Conservation (phyloP, 352 stramenopile genomes). For the Blastocystis sp. region DNA sequence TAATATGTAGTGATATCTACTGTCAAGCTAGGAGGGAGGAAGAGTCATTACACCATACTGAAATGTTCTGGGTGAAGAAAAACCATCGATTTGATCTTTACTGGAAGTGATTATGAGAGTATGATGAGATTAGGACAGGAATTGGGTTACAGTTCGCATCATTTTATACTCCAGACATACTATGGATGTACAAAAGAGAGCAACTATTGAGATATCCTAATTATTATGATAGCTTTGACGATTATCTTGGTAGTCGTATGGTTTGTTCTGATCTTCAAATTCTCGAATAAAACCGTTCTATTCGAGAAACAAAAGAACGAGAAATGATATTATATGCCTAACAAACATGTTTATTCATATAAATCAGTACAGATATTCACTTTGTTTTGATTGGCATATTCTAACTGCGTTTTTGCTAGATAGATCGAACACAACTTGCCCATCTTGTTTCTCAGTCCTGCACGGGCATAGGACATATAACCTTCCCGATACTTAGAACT, state of each 20-base stretch:
- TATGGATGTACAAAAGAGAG: not conserved
- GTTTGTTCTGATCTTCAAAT: not conserved
- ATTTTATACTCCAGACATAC: not conserved
- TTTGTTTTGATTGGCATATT: not conserved
- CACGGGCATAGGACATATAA: slow-evolving; percentile 12
- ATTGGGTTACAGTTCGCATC: not conserved
- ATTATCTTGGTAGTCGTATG: not conserved
- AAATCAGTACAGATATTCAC: slow-evolving; percentile 12
- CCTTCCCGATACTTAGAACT: slow-evolving; percentile 6
- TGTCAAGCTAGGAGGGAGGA: not conserved
- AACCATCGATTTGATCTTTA: slow-evolving; percentile 37
- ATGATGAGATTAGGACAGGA: not conserved
- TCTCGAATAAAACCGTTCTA: not conserved
- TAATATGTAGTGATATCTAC: not conserved
- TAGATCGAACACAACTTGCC: not conserved
- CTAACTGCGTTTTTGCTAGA: not conserved
- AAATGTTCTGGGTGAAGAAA: not conserved
- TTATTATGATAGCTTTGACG: not conserved
- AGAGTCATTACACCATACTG: not conserved
- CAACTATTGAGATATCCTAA: not conserved
- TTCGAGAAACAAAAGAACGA: not conserved
- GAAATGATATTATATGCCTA: not conserved
- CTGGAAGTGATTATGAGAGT: not conserved
- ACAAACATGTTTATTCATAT: not conserved
- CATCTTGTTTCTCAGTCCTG: not conserved